Percentiles rank a stretch among this genome's conserved stretches.
Conservation (phyloP, 2,329 filamentous ascomycete genomes). For the Colletotrichum melonis region DNA sequence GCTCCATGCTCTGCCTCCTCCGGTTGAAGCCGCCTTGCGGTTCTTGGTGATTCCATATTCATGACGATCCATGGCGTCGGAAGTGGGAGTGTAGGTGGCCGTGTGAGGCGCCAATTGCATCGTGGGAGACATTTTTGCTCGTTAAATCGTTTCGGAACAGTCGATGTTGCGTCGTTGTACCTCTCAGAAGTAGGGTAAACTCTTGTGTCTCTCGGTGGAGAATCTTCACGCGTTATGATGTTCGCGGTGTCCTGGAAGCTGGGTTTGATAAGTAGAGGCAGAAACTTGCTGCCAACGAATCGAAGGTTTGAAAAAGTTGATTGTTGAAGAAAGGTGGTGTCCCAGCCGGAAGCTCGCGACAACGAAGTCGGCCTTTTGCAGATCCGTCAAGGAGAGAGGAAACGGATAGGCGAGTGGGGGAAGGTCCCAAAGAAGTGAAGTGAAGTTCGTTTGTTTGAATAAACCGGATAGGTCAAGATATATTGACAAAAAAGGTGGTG, state of each 20-base stretch:
- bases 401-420: slow-evolving; percentile 26
- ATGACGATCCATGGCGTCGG: slow-evolving; percentile 67
- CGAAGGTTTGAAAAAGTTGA: slow-evolving; percentile 25
- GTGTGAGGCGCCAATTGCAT: slow-evolving; percentile 58
- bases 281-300: slow-evolving; percentile 35
- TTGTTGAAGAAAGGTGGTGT: slow-evolving; percentile 18
- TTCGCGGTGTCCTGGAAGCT: slow-evolving; percentile 31
- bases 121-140: slow-evolving; percentile 60
- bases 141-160: slow-evolving; percentile 43
- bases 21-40: slow-evolving; percentile 76
- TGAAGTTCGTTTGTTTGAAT: slow-evolving; percentile 35
- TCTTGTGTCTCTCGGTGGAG: slow-evolving; percentile 14
- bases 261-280: slow-evolving; percentile 29
- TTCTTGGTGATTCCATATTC: slow-evolving; percentile 72
- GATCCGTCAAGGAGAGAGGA: slow-evolving; percentile 33
- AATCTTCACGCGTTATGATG: slow-evolving; percentile 23
- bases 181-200: slow-evolving; percentile 30
- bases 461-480: slow-evolving; percentile 38
- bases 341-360: slow-evolving; percentile 33
- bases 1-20: slow-evolving; percentile 84
- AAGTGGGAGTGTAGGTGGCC: slow-evolving; percentile 60
- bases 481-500: slow-evolving; percentile 41
- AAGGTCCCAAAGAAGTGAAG: slow-evolving; percentile 35
- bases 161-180: slow-evolving; percentile 18
- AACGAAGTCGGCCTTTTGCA: slow-evolving; percentile 34